Evolutionary conservation across 2,329 filamentous ascomycete genomes (phyloP), one percentile per base, ranked within the genome.

Genomic region (Phyllosticta citriasiana): DNA sequence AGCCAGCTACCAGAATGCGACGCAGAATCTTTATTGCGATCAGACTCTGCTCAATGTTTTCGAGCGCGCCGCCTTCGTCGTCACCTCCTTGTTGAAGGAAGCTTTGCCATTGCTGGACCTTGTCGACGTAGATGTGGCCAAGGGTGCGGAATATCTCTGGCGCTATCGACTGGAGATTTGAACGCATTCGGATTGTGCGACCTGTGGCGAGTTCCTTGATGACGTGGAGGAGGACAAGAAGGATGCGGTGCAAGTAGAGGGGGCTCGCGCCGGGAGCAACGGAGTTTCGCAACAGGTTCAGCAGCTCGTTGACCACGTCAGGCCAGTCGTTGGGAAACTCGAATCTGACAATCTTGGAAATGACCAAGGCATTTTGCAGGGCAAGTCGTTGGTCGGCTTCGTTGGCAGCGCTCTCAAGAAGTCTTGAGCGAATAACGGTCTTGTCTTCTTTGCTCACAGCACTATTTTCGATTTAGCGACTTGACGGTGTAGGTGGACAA

Each of bases 161-260:
- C 0, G 91, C 85, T 30, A 89, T 82, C 1, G 85, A 84, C 66
- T 95, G 88, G 16, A 99, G 78, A 47, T 85, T 88, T 1, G 86
- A 85, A 68, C 92, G 86, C 0, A 88, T 91, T 65, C 84, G 84
- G 61, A 86, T 82, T 55, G 97, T 75, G 53, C 91, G 82, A 2
- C 88, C 92, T 0, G 89, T 92, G 0, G 89, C 86, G 5, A 97
- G 79, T 72, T 97, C 94, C 76, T 97, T 99, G 69, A 96, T 86
- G 27, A 96, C 85, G 55, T 93, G 88, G 14, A 97, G 79, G 10
- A 97, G 78, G 12, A 96, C 85, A 58, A 90, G 80, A 53, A 97
- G 80, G 7, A 85, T 82, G 55, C 91, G 86, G 25, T 84, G 80
- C 2, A 96, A 82, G 60, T 88, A 85, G 12, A 87, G 70, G 53